phyloP scores from a whole-genome alignment of 2,329 filamentous ascomycete genomes.

The Fusarium metavorans region DNA sequence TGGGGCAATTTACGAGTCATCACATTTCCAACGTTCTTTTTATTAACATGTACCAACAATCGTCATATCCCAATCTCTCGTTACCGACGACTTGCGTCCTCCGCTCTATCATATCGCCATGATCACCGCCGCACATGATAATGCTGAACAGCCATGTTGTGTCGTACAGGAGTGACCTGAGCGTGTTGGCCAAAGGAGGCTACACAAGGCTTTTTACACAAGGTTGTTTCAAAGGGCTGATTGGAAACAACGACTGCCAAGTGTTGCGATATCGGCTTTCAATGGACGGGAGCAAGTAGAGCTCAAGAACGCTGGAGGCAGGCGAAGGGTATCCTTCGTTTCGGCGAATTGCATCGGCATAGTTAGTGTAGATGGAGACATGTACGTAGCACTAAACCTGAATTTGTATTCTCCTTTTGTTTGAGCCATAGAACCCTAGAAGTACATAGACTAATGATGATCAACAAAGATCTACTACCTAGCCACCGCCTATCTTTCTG shows the following conservation, averaged over 20 bases:
- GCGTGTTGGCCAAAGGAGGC: background rate
- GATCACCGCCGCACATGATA: background rate
- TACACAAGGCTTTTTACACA: background rate
- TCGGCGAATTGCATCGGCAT: background rate
- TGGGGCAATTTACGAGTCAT: background rate
- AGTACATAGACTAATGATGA: too few species aligned
- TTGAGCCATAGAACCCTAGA: too few species aligned
- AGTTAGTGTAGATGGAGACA: background rate
- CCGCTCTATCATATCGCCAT: background rate
- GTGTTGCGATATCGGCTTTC: background rate
- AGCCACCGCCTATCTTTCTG: too few species aligned
- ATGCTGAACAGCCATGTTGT: background rate
- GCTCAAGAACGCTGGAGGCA: background rate
- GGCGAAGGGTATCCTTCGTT: background rate
- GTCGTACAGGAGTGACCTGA: background rate
- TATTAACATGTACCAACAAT: background rate
- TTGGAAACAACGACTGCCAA: background rate
- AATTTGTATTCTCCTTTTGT: too few species aligned
- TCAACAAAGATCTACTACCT: too few species aligned
- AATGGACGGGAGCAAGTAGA: background rate
- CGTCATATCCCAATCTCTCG: background rate
- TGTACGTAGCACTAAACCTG: too few species aligned
- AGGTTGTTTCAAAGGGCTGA: background rate
- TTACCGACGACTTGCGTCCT: background rate
- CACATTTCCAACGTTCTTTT: background rate